phyloP scores from a whole-genome alignment of 2,329 filamentous ascomycete species.

The Aspergillus pseudoterreus region DNA sequence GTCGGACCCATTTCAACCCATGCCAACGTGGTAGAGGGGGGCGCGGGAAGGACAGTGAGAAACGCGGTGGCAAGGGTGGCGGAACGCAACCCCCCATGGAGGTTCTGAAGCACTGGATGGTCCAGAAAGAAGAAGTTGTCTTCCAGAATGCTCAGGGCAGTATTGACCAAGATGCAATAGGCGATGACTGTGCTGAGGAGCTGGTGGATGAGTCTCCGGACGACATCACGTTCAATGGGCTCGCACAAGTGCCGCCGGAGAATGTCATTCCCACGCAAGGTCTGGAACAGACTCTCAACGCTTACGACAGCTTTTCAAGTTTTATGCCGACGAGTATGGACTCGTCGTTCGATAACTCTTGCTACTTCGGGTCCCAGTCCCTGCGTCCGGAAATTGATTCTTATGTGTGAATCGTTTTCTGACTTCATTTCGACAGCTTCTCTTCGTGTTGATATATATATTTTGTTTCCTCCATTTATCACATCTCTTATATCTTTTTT shows the following conservation, averaged over 20 bases:
- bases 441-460: background rate
- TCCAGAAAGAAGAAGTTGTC: constrained; percentile 51
- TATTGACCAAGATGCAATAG: constrained; percentile 21
- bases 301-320: constrained; percentile 27
- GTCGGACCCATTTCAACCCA: constrained; percentile 81
- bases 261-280: constrained; percentile 16
- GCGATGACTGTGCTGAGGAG: constrained; percentile 17
- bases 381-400: constrained; percentile 32
- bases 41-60: constrained; percentile 56
- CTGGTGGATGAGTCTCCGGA: constrained; percentile 11
- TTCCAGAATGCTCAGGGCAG: constrained; percentile 29
- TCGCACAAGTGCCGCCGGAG: constrained; percentile 15
- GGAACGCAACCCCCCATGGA: constrained; percentile 62
- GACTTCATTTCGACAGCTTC: constrained; percentile 2
- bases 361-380: constrained; percentile 31
- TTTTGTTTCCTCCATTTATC: constrained; percentile 2
- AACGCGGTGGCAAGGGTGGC: constrained; percentile 59
- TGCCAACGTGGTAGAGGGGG: constrained; percentile 54
- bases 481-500: constrained; percentile 7
- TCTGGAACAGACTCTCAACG: constrained; percentile 26
- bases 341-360: constrained; percentile 28
- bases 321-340: constrained; percentile 28
- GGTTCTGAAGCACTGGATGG: constrained; percentile 58
- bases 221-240: constrained; percentile 11
- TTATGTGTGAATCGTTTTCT: constrained; percentile 30